Conservation (phyloP, 1,284 basidiomycete genomes). For the Cryptococcus amylolentus region DNA sequence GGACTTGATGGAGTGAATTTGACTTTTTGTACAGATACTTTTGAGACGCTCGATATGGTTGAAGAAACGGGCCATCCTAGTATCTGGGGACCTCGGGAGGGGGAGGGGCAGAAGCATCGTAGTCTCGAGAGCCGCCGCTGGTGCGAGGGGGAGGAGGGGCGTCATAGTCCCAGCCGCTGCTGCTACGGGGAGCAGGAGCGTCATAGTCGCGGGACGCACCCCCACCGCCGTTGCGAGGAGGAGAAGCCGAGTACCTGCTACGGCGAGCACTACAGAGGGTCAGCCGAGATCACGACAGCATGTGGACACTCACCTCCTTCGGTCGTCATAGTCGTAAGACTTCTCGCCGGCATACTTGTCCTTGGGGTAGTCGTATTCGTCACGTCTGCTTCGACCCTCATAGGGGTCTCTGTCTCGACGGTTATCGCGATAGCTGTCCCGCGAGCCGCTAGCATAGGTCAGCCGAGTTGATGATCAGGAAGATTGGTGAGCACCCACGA, state of each 20-base stretch:
- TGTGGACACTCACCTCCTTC: slow-evolving; percentile 12
- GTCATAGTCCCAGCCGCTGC: slow-evolving; percentile 28
- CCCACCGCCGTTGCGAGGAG: slow-evolving; percentile 1
- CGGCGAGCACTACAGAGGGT: slow-evolving; percentile 17
- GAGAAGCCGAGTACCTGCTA: slow-evolving; percentile 34
- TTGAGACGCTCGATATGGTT: too few relatives aligned
- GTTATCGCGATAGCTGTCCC: not conserved
- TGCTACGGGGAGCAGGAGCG: slow-evolving; percentile 7
- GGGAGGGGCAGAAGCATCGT: slow-evolving; percentile 12
- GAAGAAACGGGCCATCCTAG: slow-evolving; percentile 4
- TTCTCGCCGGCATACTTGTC: slow-evolving; percentile 11
- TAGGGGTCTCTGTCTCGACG: slow-evolving; percentile 31
- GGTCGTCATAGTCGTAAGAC: slow-evolving; percentile 13
- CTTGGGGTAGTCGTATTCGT: slow-evolving; percentile 13
- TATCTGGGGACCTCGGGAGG: slow-evolving; percentile 18
- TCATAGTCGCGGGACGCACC: slow-evolving; percentile 25
- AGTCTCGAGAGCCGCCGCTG: slow-evolving; percentile 18
- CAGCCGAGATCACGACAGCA: not conserved
- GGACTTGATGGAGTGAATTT: too few relatives aligned
- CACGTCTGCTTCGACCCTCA: slow-evolving; percentile 29
- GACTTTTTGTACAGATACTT: too few relatives aligned
- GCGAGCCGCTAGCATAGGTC: not conserved
- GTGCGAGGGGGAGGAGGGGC: slow-evolving; percentile 19
- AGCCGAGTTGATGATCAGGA: not conserved
- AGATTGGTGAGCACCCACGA: not conserved